Evolutionary conservation across 495 filamentous ascomycete genomes (phyloP).

Genomic region (Haplographium delicatum): DNA sequence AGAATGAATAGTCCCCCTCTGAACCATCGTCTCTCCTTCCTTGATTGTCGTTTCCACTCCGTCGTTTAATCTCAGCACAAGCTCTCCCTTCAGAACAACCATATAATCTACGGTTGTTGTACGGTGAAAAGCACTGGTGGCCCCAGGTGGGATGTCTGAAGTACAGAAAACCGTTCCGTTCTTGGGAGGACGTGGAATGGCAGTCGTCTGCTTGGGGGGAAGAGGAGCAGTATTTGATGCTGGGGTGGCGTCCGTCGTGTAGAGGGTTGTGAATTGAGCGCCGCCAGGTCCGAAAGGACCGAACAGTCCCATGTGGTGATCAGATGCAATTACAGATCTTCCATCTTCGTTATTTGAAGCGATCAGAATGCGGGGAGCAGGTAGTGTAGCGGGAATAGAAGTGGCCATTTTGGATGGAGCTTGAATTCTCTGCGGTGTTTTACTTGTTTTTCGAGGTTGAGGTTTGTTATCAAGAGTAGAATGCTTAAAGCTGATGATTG

Average conservation of each 20-base stretch:
- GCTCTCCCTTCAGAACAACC: slow-evolving; percentile 29
- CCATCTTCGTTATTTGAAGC: slow-evolving; percentile 29
- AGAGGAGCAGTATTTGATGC: slow-evolving; percentile 5
- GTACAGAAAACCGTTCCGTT: slow-evolving; percentile 26
- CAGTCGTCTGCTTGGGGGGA: neutral
- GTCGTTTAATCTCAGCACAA: slow-evolving; percentile 28
- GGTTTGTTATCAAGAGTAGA: neutral
- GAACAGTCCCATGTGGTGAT: slow-evolving; percentile 25
- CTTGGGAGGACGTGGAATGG: slow-evolving; percentile 23
- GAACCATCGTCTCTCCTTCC: slow-evolving; percentile 30
- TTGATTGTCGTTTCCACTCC: slow-evolving; percentile 29
- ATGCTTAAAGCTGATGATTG: no score
- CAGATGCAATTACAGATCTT: slow-evolving; percentile 29
- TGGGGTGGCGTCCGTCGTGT: slow-evolving; percentile 25
- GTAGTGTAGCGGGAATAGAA: neutral
- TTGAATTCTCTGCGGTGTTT: neutral
- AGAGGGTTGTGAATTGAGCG: slow-evolving; percentile 27
- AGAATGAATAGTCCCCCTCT: slow-evolving; percentile 29
- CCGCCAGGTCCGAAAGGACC: slow-evolving; percentile 27
- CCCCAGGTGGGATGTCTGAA: slow-evolving; percentile 22
- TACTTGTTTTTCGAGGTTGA: neutral
- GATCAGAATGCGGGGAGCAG: slow-evolving; percentile 28
- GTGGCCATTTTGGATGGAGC: neutral
- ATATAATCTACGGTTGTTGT: slow-evolving; percentile 32
- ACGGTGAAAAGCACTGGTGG: slow-evolving; percentile 28